Conservation (phyloP, 2,329 filamentous ascomycete species). For the Zasmidium citrigriseum region DNA sequence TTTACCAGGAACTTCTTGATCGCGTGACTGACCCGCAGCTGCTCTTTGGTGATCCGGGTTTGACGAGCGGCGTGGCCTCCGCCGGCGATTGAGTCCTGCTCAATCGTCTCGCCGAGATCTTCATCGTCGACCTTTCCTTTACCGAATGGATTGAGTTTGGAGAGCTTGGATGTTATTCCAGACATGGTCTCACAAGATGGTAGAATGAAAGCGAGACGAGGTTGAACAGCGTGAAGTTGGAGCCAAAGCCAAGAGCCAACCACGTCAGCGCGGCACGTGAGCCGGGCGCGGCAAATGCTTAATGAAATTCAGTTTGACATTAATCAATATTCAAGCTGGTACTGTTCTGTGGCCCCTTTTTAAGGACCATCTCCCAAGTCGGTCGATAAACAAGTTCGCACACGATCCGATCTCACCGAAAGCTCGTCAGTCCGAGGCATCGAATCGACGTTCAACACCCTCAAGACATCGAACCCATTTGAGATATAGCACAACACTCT, state of each 20-base stretch:
- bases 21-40: constrained; percentile 61
- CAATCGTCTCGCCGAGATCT: constrained; percentile 56
- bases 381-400: too few relatives aligned
- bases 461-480: too few relatives aligned
- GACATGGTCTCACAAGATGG: constrained; percentile 5
- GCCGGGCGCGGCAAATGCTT: background rate
- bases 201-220: background rate
- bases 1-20: constrained; percentile 58
- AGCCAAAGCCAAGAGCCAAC: background rate
- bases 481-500: too few relatives aligned
- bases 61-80: constrained; percentile 59
- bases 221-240: background rate
- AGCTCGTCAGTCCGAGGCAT: too few relatives aligned
- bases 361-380: too few relatives aligned
- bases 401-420: too few relatives aligned
- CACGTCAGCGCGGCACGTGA: background rate
- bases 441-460: too few relatives aligned
- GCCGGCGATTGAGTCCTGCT: constrained; percentile 54
- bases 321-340: too few relatives aligned
- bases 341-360: too few relatives aligned
- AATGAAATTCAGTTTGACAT: too few relatives aligned
- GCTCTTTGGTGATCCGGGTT: constrained; percentile 51
- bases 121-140: constrained; percentile 46
- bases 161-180: constrained; percentile 30
- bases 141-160: constrained; percentile 45